These are phyloP conservation scores for Sordariomycetes sp. DNA, from an alignment of 2,329 filamentous ascomycete genomes.

Conservation along the genomic window DNA sequence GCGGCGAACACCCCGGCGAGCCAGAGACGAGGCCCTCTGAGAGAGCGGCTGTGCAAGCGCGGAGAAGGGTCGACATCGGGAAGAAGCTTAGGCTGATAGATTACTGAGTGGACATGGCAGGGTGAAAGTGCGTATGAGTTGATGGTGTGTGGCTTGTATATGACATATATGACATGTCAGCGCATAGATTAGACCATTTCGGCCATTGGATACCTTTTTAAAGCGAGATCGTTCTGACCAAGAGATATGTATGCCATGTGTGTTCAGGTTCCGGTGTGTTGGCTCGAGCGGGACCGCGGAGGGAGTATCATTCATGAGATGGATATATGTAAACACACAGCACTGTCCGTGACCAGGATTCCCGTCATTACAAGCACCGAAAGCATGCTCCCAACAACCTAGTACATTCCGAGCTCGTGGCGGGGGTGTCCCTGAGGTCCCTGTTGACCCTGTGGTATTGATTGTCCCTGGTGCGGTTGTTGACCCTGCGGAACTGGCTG, in stretches of 20 bases:
- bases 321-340: too few relatives aligned
- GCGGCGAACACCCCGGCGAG: conserved; percentile 41
- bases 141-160: background rate
- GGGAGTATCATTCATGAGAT: too few relatives aligned
- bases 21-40: conserved; percentile 45
- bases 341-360: too few relatives aligned
- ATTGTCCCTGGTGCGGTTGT: background rate
- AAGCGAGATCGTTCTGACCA: too few relatives aligned
- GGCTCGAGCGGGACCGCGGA: too few relatives aligned
- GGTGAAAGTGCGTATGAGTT: background rate
- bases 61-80: conserved; percentile 56
- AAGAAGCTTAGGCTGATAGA: conserved; percentile 63
- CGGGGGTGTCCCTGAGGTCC: background rate
- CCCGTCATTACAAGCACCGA: too few relatives aligned
- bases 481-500: too few relatives aligned
- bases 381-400: too few relatives aligned
- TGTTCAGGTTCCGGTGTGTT: too few relatives aligned
- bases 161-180: background rate
- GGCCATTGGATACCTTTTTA: background rate
- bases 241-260: too few relatives aligned
- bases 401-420: too few relatives aligned
- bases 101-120: conserved; percentile 35
- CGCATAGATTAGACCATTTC: background rate
- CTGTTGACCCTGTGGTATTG: background rate
- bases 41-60: conserved; percentile 45